Percentiles rank a stretch among this genome's conserved stretches.
Conservation (phyloP, 1,284 basidiomycete genomes). For the Mycosarcoma mackinlayi region DNA sequence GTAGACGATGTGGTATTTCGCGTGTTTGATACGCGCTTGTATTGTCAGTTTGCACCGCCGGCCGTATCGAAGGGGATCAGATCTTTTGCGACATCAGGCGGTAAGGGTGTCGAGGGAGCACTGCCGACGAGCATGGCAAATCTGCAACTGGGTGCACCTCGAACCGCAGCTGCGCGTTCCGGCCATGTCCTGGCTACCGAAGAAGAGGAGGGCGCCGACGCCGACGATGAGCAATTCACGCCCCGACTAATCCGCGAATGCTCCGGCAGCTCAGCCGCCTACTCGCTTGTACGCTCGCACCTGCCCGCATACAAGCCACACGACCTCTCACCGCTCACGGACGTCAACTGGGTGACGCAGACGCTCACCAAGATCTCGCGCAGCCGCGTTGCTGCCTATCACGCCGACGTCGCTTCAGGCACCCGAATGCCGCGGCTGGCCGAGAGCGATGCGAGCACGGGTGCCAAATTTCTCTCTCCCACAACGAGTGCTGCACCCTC, state of each 20-base stretch:
- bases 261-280: conserved; percentile 88
- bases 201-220: neutral
- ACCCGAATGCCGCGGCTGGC: conserved; percentile 6
- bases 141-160: conserved; percentile 13
- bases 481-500: neutral
- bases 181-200: conserved; percentile 2
- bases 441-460: conserved; percentile 14
- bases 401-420: conserved; percentile 19
- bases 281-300: conserved; percentile 76
- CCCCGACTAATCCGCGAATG: conserved; percentile 79
- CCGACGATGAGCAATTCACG: conserved; percentile 4
- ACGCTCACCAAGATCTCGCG: conserved; percentile 76
- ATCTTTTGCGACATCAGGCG: neutral
- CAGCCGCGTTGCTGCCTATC: conserved; percentile 1
- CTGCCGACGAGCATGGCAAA: conserved; percentile 2
- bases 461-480: conserved; percentile 17
- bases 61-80: neutral
- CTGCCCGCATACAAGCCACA: conserved; percentile 77
- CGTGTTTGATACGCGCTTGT: conserved; percentile 87
- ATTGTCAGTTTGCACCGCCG: conserved; percentile 76
- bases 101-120: neutral
- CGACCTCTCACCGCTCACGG: conserved; percentile 89
- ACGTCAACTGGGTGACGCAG: conserved; percentile 85
- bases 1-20: conserved; percentile 96
- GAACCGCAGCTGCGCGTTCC: neutral